Evolutionary conservation across 345 rosid genomes (phyloP), one percentile per base, ranked within the genome.

Genomic region (Conringia planisiliqua): DNA sequence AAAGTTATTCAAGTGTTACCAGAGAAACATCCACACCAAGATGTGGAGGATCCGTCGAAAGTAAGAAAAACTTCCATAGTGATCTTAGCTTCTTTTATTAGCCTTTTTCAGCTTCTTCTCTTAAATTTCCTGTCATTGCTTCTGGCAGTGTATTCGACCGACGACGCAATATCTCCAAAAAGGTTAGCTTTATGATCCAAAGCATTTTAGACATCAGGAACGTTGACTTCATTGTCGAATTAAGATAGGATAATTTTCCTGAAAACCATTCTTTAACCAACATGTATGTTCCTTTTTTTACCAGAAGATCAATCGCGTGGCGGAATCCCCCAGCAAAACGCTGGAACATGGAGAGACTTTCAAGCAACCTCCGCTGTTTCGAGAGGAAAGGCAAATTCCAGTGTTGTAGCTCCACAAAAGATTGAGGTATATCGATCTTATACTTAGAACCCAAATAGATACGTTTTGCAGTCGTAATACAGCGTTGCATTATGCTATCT

Each of bases 91-190:
- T 48, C 14, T 44, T 66, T 52, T 32, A 22, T 46, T 42, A 66
- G 59, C 7, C 5, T 58, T 43, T 66, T 20, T 38, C 36, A 26
- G 27, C 60, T 54, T 54, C 3, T 57, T 26, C 58, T 60, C 36
- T 24, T 12, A 65, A 29, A 20, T 51, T 61, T 13, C 47, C 36
- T 79, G 47, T 56, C 59, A 74, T 68, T 68, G 62, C 38, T 74
- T 64, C 69, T 75, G 82, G 89, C 87, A 89, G 89, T 30, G 80
- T 75, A 73, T 78, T 4, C 78, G 82, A 75, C 74, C 74, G 74
- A 70, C 75, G 26, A 60, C 58, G 20, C 77, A 78, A 62, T 73
- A 85, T 58, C 10, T 73, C 61, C 18, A 66, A 5, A 71, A 70
- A 86, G 96, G 97, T 90, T 73, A 79, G 87, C 33, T 51, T 24